Evolutionary conservation across 2,329 filamentous ascomycete species (phyloP), one percentile per base, ranked within the genome.

Genomic region (Pseudocercospora eumusae): DNA sequence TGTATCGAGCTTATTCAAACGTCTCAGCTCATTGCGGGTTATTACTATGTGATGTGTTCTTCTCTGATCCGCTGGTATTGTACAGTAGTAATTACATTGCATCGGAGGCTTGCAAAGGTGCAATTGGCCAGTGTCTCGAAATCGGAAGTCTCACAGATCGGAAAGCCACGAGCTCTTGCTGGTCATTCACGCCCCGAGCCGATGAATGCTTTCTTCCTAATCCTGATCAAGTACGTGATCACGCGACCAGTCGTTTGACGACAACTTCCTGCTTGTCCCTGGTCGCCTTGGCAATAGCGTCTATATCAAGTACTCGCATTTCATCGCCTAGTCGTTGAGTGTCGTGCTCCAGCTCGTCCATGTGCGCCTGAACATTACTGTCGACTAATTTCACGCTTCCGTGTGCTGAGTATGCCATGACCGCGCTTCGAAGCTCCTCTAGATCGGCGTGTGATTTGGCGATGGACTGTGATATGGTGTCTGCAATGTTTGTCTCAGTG

Each of bases 251-350:
- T 45, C 47, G 57, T 40, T 50, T 53, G 15, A 66, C 27, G 3
- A 60, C 60, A 11, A 55, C 63, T 8, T 59, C 57, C 40, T 73
- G 69, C 54, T 68, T 68, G 21, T 25, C 58, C 53, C 61, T 66
- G 33, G 70, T 64, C 5, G 53, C 57, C 44, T 56, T 62, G 1
- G 66, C 64, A 53, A 73, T 59, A 4, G 52, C 57, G 13, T 72
- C 70, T 1, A 70, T 42, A 44, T 75, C 75, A 36, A 80, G 27
- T n/a, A 60, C 64, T 18, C 69, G 63, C 68, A 81, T 71, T 50
- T 75, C 69, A n/a, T 72, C 67, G 20, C 77, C 76, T 20, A 77
- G 68, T 4, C 68, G 66, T 62, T 77, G 75, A 36, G 79, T 73
- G 23, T 74, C 69, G 31, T 61, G 61, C 61, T 79, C 78, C 63